Evolutionary conservation across 2,329 filamentous ascomycete genomes (phyloP).

Genomic region (Leptosphaerulina australis): DNA sequence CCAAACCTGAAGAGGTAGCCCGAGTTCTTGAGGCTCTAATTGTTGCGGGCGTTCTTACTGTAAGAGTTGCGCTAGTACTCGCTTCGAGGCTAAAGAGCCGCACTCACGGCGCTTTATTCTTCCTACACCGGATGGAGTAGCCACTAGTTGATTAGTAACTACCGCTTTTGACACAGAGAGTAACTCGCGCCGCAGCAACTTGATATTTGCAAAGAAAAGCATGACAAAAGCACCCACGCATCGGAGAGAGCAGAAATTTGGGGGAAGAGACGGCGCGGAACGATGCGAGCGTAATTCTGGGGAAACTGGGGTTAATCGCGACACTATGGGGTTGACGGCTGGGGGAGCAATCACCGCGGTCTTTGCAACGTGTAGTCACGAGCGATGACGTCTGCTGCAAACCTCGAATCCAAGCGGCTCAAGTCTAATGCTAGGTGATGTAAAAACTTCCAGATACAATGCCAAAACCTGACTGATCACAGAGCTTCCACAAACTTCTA

Average conservation of each 20-base stretch:
- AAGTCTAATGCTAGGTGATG: neutral
- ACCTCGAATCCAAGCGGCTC: neutral
- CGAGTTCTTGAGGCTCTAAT: neutral
- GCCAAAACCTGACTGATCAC: neutral
- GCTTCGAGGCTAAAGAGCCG: neutral
- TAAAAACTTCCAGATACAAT: too few species aligned
- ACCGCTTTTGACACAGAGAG: neutral
- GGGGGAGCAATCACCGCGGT: slow-evolving; percentile 15
- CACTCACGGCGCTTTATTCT: slow-evolving; percentile 2
- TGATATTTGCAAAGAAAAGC: neutral
- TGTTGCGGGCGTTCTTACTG: slow-evolving; percentile 2
- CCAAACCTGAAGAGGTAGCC: neutral
- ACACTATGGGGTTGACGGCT: slow-evolving; percentile 21
- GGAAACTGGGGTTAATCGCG: slow-evolving; percentile 25
- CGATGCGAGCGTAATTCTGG: slow-evolving; percentile 27
- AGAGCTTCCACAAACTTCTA: neutral
- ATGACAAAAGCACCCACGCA: neutral
- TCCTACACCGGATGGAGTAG: neutral
- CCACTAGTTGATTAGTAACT: neutral
- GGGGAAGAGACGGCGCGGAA: slow-evolving; percentile 26
- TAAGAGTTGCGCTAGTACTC: neutral
- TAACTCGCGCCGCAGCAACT: slow-evolving; percentile 1
- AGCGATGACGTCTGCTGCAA: slow-evolving; percentile 10
- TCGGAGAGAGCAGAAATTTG: neutral
- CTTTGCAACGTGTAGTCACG: slow-evolving; percentile 6